Evolutionary conservation across 805 yeast species (phyloP).

Genomic region (Candida khao-thaluensis): DNA sequence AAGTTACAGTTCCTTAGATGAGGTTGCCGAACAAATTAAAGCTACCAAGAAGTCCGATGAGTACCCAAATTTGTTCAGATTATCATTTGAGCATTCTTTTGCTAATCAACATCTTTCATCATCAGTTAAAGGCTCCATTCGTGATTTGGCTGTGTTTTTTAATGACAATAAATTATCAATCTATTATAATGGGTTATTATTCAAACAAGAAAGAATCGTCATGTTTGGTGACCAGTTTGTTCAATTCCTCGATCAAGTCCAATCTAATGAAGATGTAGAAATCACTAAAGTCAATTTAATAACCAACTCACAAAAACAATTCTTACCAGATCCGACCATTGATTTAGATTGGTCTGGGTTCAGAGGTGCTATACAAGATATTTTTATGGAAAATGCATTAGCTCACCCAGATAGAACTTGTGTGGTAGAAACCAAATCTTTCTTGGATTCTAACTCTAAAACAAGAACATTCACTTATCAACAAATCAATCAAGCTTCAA

Average conservation of each 20-base stretch:
- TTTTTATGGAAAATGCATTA: slow-evolving; percentile 83
- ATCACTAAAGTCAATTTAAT: slow-evolving; percentile 67
- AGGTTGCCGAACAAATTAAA: slow-evolving; percentile 54
- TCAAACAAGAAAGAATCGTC: slow-evolving; percentile 63
- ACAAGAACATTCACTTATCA: slow-evolving; percentile 77
- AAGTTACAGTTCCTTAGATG: slow-evolving; percentile 48
- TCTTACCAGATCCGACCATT: slow-evolving; percentile 83
- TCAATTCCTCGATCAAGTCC: slow-evolving; percentile 43
- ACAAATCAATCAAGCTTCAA: slow-evolving; percentile 91
- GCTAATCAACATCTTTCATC: slow-evolving; percentile 37
- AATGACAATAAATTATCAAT: slow-evolving; percentile 39
- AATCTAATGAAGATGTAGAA: slow-evolving; percentile 33
- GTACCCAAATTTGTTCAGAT: slow-evolving; percentile 61
- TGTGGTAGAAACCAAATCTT: slow-evolving; percentile 87
- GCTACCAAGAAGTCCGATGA: slow-evolving; percentile 48
- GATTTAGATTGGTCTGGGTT: slow-evolving; percentile 89
- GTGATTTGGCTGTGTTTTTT: slow-evolving; percentile 60
- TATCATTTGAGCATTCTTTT: slow-evolving; percentile 9
- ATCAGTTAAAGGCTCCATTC: slow-evolving; percentile 51
- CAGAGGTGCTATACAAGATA: slow-evolving; percentile 96
- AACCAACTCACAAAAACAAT: slow-evolving; percentile 58
- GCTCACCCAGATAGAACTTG: slow-evolving; percentile 83
- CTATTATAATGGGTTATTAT: slow-evolving; percentile 75
- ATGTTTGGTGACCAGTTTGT: slow-evolving; percentile 71
- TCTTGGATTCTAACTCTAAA: slow-evolving; percentile 49